These are phyloP conservation scores for Isabelozyma rhagii DNA, from an alignment of 805 yeast genomes.

Conservation along the genomic window DNA sequence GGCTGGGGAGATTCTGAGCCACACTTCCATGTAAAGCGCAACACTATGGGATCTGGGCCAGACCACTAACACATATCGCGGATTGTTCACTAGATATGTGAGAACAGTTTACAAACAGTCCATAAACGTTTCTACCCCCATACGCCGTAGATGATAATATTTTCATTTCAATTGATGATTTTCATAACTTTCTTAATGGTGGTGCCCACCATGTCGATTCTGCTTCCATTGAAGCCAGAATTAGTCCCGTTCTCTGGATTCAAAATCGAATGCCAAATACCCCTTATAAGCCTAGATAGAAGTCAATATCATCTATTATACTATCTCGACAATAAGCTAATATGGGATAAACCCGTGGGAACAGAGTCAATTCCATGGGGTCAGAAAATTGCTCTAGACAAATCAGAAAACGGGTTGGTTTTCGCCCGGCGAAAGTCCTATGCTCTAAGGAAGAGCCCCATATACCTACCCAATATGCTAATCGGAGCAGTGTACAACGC, in stretches of 20 bases:
- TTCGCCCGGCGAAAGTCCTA: slow-evolving; percentile 20
- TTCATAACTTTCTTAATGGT: background rate
- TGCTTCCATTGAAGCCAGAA: background rate
- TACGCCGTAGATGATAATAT: background rate
- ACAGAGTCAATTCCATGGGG: slow-evolving; percentile 25
- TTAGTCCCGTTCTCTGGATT: slow-evolving; percentile 19
- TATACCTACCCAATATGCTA: slow-evolving; percentile 23
- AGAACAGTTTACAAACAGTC: too few relatives aligned
- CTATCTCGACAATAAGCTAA: slow-evolving; percentile 26
- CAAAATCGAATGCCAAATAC: slow-evolving; percentile 22
- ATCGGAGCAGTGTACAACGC: slow-evolving; percentile 19
- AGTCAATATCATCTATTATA: slow-evolving; percentile 20
- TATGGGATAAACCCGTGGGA: slow-evolving; percentile 12
- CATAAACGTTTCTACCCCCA: background rate
- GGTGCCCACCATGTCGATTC: background rate
- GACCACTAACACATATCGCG: too few relatives aligned
- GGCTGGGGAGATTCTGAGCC: too few relatives aligned
- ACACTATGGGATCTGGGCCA: too few relatives aligned
- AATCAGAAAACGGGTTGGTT: slow-evolving; percentile 4
- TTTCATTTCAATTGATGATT: too few relatives aligned
- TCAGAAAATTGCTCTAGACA: slow-evolving; percentile 2
- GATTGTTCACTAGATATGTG: background rate
- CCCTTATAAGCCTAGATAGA: slow-evolving; percentile 3
- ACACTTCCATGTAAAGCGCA: too few relatives aligned
- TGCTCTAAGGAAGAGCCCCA: slow-evolving; percentile 17